These are phyloP conservation scores for Artemisia argyi DNA, from an alignment of 129 eudicot genomes.

Conservation along the genomic window DNA sequence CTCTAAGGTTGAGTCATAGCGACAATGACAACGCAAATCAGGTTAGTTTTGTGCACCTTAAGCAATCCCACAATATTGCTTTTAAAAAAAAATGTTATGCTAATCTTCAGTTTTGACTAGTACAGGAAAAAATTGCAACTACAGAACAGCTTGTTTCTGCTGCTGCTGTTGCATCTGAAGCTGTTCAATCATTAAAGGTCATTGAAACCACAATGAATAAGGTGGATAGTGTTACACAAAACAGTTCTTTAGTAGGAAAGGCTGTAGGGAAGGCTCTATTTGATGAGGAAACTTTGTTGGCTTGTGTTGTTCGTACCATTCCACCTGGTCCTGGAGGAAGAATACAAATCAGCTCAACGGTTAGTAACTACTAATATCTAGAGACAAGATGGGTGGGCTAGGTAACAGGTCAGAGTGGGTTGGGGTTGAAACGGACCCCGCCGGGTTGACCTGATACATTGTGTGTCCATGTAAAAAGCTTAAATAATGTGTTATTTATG, in stretches of 20 bases:
- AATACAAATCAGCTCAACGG: conserved; percentile 95
- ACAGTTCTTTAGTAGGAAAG: conserved; percentile 35
- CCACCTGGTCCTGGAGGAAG: conserved; percentile 81
- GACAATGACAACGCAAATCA: conserved; percentile 43
- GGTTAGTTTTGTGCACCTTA: conserved; percentile 39
- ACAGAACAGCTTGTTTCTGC: conserved; percentile 32
- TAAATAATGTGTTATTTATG: no score
- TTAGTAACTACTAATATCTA: conserved; percentile 29
- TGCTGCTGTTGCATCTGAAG: conserved; percentile 44
- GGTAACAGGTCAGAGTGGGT: background rate
- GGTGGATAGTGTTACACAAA: conserved; percentile 38
- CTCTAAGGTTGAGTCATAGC: conserved; percentile 53
- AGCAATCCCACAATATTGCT: background rate
- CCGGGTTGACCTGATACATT: background rate
- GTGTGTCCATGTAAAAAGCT: no score
- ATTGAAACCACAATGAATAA: conserved; percentile 32
- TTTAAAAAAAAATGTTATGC: conserved; percentile 2
- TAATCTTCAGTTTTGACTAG: conserved; percentile 14
- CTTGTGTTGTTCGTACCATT: conserved; percentile 89
- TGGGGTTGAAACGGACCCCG: background rate
- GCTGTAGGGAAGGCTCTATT: conserved; percentile 49
- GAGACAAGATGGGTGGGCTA: background rate
- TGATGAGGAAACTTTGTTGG: conserved; percentile 80
- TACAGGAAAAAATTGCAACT: conserved; percentile 47
- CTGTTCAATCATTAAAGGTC: conserved; percentile 28